Evolutionary conservation across 2,329 filamentous ascomycete species (phyloP), one percentile per base, ranked within the genome.

Genomic region (Alternaria alternata): DNA sequence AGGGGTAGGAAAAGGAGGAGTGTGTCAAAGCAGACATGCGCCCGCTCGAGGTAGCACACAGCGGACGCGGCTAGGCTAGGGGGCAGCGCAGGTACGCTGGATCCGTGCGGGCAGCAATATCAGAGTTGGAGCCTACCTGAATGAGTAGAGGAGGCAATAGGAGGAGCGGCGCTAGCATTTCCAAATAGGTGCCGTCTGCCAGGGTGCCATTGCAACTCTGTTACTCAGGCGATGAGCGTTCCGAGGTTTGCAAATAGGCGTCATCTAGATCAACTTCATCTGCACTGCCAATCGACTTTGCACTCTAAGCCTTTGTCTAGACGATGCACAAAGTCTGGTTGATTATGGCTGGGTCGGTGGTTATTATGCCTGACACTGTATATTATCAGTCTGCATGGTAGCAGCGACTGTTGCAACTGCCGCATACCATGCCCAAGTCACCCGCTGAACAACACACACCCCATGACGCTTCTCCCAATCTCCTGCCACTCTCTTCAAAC

Each of bases 61-160:
- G 64, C 66, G 56, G 61, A 67, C 57, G 59, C 60, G 39, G 57
- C 57, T 57, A 59, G 59, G 52, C 44, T 43, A 42, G 48, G 20
- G 42, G 43, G 46, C 46, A 61, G 68, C 67, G 72, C 72, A 73
- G 67, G 70, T 72, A 72, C 71, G 67, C 67, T 61, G 64, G 60
- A 52, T 34, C 52, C 41, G 64, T 65, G 62, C 63, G 61, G 42
- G 43, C 56, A 61, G 62, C 61, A 54, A 51, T 16, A 52, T 36
- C 46, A 49, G 46, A 24, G 20, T 24, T n/a, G 24, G 42, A 28
- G 7, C 11, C 42, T 24, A 4, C 11, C 39, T 26, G 22, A 18
- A 44, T 5, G 30, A 49, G 46, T 24, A 49, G 32, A 16, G 39
- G 28, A 48, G 30, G 46, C 46, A 48, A 34, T 48, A 48, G 34